Evolutionary conservation across 1,284 basidiomycete species (phyloP), one percentile per base, ranked within the genome.

Genomic region (Coniferiporia weirii): DNA sequence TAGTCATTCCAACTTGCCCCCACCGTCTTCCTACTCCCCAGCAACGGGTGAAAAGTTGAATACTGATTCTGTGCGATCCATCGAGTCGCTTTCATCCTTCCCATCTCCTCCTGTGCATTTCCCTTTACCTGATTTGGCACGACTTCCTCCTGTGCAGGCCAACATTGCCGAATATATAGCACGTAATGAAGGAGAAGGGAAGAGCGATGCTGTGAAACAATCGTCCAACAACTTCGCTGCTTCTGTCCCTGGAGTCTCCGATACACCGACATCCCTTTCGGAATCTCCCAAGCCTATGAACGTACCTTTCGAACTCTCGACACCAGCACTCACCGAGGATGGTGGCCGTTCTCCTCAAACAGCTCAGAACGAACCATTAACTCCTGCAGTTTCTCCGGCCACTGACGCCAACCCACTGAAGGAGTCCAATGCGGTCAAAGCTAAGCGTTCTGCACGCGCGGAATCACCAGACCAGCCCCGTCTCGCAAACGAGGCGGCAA

Each of bases 21-120:
- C 62, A 34, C 58, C 60, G 2, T 52, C 48, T 10, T 58, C 60
- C 50, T 57, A 36, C 38, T 46, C 50, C 32, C 51, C 44, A 12
- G 52, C 51, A 19, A n/a, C 36, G 22, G 15, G 45, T 15, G 55
- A 48, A 40, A 75, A 58, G 19, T 62, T 65, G 40, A 66, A 65
- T 22, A 69, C 71, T 34, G 71, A 72, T 34, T 74, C 71, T 0
- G 63, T 80, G 40, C 81, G 79, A 54, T 83, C 84, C 22, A 76
- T 88, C 17, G 77, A 84, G 15, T 85, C 85, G 1, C 73, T 89
- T 19, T 85, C 84, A 22, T 83, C 83, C 0, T 90, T 89, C 69
- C 87, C 87, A 17, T 70, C 78, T 1, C 87, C 87, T 15, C 87
- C 87, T 0, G 81, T 81, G 0, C 85, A 89, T 65, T 82, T 85